Conservation (phyloP, 73 alveolate species). For the Blepharisma japonicum region DNA sequence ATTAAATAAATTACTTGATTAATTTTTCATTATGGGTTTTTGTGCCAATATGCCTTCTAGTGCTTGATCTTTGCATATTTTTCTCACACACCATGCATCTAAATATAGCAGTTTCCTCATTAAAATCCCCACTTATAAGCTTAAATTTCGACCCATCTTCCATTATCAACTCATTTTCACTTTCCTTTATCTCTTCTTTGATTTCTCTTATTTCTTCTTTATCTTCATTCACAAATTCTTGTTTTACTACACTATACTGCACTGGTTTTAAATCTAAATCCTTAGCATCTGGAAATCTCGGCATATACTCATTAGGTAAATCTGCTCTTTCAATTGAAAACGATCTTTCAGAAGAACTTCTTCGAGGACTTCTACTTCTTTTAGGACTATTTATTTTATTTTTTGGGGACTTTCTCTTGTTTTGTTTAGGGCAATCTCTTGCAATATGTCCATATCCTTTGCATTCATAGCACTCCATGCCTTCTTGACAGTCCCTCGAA, state of each 20-base stretch:
- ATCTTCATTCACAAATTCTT: no score
- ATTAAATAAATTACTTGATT: neutral
- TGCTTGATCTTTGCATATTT: slow-evolving; percentile 23
- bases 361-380: slow-evolving; percentile 8
- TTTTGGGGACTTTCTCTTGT: slow-evolving; percentile 16
- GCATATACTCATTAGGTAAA: slow-evolving; percentile 12
- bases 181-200: neutral
- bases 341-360: slow-evolving; percentile 2
- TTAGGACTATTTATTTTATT: no score
- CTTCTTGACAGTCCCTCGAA: slow-evolving; percentile 57
- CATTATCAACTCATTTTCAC: slow-evolving; percentile 18
- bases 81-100: slow-evolving; percentile 21
- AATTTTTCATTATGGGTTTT: slow-evolving; percentile 23
- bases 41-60: slow-evolving; percentile 12
- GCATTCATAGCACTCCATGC: slow-evolving; percentile 32
- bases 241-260: no score
- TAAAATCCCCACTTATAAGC: neutral
- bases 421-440: slow-evolving; percentile 17
- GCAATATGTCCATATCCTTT: slow-evolving; percentile 29
- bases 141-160: slow-evolving; percentile 25
- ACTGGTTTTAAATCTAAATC: no score
- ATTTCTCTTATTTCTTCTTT: neutral
- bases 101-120: neutral
- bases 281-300: neutral
- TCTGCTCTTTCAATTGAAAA: slow-evolving; percentile 1